A percentile compares a stretch with the other conserved stretches of the same genome.
phyloP scores from a whole-genome alignment of 345 rosid species.

The Citrus glauca region DNA sequence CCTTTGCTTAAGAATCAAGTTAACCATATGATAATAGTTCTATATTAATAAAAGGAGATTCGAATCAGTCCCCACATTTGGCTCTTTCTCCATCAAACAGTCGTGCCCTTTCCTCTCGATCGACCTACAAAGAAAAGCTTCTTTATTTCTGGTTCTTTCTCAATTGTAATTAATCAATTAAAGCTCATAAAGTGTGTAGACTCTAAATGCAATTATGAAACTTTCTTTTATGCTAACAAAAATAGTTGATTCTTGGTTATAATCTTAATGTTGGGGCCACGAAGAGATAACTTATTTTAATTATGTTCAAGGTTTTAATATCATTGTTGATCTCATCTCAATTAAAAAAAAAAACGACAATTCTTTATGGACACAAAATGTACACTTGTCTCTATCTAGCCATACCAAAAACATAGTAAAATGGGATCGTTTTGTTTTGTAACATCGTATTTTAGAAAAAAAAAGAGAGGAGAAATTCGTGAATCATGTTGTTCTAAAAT shows the following conservation, averaged over 20 bases:
- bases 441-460: neutral
- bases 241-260: neutral
- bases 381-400: neutral
- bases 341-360: neutral
- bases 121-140: neutral
- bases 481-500: neutral
- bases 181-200: neutral
- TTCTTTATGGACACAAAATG: neutral
- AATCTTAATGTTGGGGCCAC: neutral
- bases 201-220: neutral
- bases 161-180: neutral
- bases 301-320: neutral
- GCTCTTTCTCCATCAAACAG: neutral
- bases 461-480: neutral
- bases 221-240: neutral
- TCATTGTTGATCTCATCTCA: neutral
- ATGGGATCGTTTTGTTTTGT: neutral
- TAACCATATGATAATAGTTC: slow-evolving; percentile 7
- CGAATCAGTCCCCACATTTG: slow-evolving; percentile 24
- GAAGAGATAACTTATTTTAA: neutral
- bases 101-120: slow-evolving; percentile 11
- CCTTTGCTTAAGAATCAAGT: slow-evolving; percentile 30
- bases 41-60: slow-evolving; percentile 1
- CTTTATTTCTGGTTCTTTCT: neutral
- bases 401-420: neutral